Conservation (phyloP, 208 protist species). For the Leishmania tropica region DNA sequence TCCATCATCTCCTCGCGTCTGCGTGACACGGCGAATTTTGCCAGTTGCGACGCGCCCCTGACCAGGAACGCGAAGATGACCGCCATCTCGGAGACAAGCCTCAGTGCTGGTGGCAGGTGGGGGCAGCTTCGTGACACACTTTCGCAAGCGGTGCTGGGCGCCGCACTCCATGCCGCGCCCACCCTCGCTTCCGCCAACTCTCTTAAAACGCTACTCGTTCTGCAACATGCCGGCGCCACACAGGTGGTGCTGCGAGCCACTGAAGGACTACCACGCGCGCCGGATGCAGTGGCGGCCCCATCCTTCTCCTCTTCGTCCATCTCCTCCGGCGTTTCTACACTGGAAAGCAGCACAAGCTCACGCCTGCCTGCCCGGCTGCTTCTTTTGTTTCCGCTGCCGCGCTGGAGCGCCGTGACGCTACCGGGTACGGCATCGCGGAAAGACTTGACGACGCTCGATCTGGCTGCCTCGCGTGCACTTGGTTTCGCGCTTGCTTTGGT, state of each 20-base stretch:
- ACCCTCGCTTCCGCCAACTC: background rate
- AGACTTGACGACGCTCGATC: background rate
- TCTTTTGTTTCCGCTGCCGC: constrained; percentile 5
- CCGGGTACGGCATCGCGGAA: background rate
- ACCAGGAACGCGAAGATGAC: background rate
- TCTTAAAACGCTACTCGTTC: background rate
- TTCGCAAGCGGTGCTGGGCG: background rate
- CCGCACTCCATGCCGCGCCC: background rate
- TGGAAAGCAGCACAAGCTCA: too few relatives aligned
- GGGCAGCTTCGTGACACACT: background rate
- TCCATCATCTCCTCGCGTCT: constrained; percentile 14
- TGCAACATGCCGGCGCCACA: background rate
- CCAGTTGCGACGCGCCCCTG: background rate
- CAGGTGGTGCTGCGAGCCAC: background rate
- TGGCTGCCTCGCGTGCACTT: background rate
- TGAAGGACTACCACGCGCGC: background rate
- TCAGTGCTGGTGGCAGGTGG: background rate
- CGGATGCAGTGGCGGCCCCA: background rate
- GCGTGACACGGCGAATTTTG: background rate
- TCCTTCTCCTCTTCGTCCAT: background rate
- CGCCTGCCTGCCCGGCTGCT: constrained; percentile 3
- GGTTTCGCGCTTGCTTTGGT: background rate
- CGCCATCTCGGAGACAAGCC: background rate
- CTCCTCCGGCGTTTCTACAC: background rate
- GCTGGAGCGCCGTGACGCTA: background rate